Evolutionary conservation across 306 rosid genomes (phyloP).

Genomic region (Cicer pinnatifidum): DNA sequence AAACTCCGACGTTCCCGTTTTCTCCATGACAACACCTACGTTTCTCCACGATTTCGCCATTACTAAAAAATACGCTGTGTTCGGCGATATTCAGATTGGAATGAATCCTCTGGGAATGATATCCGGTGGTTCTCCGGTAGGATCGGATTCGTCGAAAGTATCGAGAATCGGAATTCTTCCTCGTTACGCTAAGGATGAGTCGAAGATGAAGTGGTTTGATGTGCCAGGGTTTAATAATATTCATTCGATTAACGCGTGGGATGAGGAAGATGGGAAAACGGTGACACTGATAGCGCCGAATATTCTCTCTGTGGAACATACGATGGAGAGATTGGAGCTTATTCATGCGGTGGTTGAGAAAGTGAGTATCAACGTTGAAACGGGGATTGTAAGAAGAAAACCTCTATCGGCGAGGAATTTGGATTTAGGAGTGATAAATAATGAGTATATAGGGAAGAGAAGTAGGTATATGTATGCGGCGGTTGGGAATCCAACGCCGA

Average conservation of each 20-base stretch:
- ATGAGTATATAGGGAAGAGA: slow-evolving; percentile 50
- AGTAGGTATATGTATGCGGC: slow-evolving; percentile 73
- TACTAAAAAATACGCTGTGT: slow-evolving; percentile 70
- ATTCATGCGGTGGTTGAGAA: slow-evolving; percentile 74
- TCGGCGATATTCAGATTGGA: slow-evolving; percentile 75
- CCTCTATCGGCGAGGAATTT: slow-evolving; percentile 78
- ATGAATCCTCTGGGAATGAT: slow-evolving; percentile 77
- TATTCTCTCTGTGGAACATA: slow-evolving; percentile 73
- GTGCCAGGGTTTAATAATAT: slow-evolving; percentile 81
- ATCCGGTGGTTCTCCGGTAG: slow-evolving; percentile 69
- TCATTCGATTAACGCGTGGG: slow-evolving; percentile 94
- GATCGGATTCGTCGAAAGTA: slow-evolving; percentile 61
- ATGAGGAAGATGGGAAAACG: slow-evolving; percentile 63
- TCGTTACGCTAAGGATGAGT: slow-evolving; percentile 66
- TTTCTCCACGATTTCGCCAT: slow-evolving; percentile 86
- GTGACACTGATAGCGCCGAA: slow-evolving; percentile 78
- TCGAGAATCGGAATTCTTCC: slow-evolving; percentile 71
- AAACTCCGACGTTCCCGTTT: slow-evolving; percentile 67
- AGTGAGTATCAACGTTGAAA: slow-evolving; percentile 60
- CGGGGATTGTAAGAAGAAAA: slow-evolving; percentile 62
- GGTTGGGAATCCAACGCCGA: slow-evolving; percentile 88
- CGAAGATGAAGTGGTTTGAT: slow-evolving; percentile 74
- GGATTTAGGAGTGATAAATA: slow-evolving; percentile 72
- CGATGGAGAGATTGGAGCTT: slow-evolving; percentile 73
- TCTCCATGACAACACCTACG: slow-evolving; percentile 72